These are phyloP conservation scores for Blastobotrys peoriensis DNA, from an alignment of 805 yeast species.

Conservation along the genomic window DNA sequence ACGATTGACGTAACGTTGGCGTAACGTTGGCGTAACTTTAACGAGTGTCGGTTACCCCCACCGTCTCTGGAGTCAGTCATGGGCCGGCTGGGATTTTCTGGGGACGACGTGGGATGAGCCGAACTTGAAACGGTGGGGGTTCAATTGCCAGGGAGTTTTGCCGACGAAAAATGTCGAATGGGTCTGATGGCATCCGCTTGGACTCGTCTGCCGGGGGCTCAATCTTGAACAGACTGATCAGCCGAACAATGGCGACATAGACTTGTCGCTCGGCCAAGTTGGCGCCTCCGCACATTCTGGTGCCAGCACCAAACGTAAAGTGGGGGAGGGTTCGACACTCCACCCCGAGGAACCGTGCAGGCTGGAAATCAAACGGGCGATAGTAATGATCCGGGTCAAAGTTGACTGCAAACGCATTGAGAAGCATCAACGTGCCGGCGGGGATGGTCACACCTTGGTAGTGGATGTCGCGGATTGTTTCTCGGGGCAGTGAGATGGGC, in stretches of 20 bases:
- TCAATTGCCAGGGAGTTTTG: slow-evolving; percentile 62
- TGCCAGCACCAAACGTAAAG: slow-evolving; percentile 53
- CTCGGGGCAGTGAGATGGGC: slow-evolving; percentile 62
- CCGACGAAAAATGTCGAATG: slow-evolving; percentile 43
- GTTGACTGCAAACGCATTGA: slow-evolving; percentile 69
- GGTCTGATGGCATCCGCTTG: slow-evolving; percentile 41
- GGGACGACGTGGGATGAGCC: slow-evolving; percentile 29
- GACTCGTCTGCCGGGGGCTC: slow-evolving; percentile 36
- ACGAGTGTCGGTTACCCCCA: no score
- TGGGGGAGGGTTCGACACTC: slow-evolving; percentile 31
- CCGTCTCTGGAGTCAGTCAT: no score
- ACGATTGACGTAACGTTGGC: no score
- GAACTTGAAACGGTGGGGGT: slow-evolving; percentile 41
- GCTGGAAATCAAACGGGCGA: slow-evolving; percentile 27
- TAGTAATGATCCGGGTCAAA: slow-evolving; percentile 41
- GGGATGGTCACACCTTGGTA: slow-evolving; percentile 50
- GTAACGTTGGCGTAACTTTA: no score
- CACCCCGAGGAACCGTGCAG: slow-evolving; percentile 25
- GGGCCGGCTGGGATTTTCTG: not conserved
- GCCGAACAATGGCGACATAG: slow-evolving; percentile 50
- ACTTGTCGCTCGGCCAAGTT: slow-evolving; percentile 60
- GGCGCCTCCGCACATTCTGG: slow-evolving; percentile 67
- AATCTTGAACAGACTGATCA: slow-evolving; percentile 47
- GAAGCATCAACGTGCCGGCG: slow-evolving; percentile 45
- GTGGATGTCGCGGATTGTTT: slow-evolving; percentile 46